A percentile compares a stretch with the other conserved stretches of the same genome.
Evolutionary conservation across 116 monocot genomes (phyloP).

Genomic region (Thalassia testudinum): DNA sequence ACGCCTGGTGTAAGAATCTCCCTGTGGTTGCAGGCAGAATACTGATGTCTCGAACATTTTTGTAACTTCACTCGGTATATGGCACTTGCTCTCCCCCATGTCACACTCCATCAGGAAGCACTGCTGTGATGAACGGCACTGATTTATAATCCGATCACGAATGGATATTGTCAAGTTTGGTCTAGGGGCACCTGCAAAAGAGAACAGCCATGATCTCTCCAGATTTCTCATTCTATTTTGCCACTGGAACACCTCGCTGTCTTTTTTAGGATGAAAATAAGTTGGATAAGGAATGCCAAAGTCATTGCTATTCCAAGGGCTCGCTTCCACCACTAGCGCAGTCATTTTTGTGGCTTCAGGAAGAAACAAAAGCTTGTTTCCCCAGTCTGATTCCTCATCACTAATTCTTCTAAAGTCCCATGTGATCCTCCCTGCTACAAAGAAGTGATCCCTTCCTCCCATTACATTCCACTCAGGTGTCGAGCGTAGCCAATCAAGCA

Average conservation of each 20-base stretch:
- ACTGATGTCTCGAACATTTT: conserved; percentile 80
- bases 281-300: conserved; percentile 86
- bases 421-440: conserved; percentile 81
- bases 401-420: conserved; percentile 82
- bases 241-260: conserved; percentile 66
- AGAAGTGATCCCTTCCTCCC: conserved; percentile 79
- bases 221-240: conserved; percentile 78
- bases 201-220: conserved; percentile 63
- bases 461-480: conserved; percentile 70
- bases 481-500: conserved; percentile 62
- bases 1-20: conserved; percentile 88
- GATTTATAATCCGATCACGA: conserved; percentile 56
- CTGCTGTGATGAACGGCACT: conserved; percentile 43
- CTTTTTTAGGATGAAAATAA: conserved; percentile 74
- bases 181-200: conserved; percentile 84
- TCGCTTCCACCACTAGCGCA: conserved; percentile 75
- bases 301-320: conserved; percentile 93
- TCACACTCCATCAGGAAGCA: conserved; percentile 78
- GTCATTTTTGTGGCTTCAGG: conserved; percentile 85
- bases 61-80: conserved; percentile 75
- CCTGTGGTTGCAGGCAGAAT: conserved; percentile 92
- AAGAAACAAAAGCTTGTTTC: conserved; percentile 69
- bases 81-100: conserved; percentile 80
- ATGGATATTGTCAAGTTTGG: conserved; percentile 55
- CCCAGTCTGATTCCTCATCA: conserved; percentile 69